phyloP scores from a whole-genome alignment of 1,284 basidiomycete species.

The Golubevia pallescens region DNA sequence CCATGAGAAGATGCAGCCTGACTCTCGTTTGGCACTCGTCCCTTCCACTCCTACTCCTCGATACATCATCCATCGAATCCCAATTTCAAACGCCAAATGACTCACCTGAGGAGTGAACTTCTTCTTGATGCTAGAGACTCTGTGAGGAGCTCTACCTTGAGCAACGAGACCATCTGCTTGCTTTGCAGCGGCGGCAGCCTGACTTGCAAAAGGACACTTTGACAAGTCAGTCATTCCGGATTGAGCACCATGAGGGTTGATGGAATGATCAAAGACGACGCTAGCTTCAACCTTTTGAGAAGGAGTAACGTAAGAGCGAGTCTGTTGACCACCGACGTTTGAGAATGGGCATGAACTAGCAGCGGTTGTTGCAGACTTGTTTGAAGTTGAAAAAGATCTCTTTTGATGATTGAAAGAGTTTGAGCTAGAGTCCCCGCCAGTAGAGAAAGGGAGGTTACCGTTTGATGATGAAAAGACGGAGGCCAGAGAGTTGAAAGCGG shows the following conservation, averaged over 20 bases:
- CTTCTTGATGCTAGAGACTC: constrained; percentile 35
- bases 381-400: neutral
- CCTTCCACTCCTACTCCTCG: neutral
- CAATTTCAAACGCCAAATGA: neutral
- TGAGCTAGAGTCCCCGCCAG: neutral
- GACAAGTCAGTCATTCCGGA: constrained; percentile 5
- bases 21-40: no score
- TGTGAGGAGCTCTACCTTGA: constrained; percentile 19
- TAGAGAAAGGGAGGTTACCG: neutral
- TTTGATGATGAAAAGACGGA: neutral
- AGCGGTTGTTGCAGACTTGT: constrained; percentile 13
- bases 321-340: constrained; percentile 14
- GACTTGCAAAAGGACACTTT: constrained; percentile 33
- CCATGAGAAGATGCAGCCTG: no score
- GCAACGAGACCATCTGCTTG: constrained; percentile 13
- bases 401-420: neutral
- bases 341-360: constrained; percentile 1
- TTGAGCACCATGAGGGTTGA: neutral
- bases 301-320: constrained; percentile 51
- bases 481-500: constrained; percentile 24
- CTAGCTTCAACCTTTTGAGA: constrained; percentile 30
- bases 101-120: constrained; percentile 1
- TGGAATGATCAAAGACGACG: constrained; percentile 13
- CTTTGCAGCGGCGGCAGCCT: constrained; percentile 26
- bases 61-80: neutral